These are phyloP conservation scores for cucumber (Cucumis sativus) DNA, from an alignment of 306 rosid genomes.

Conservation along the genomic window Cucumber_9930_V3 NC_026659.2:24081001-24081500, in stretches of 20 bases:
- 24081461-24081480: too few species aligned
- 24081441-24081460: not conserved
- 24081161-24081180: conserved; percentile 78
- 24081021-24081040: conserved; percentile 70
- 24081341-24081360: conserved; percentile 69
- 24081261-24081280: conserved; percentile 64
- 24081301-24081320: conserved; percentile 62
- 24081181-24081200: conserved; percentile 75
- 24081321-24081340: conserved; percentile 80
- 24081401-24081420: conserved; percentile 72
- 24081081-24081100: conserved; percentile 51
- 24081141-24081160: conserved; percentile 87
- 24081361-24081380: conserved; percentile 55
- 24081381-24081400: conserved; percentile 44
- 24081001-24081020: conserved; percentile 61
- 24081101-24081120: conserved; percentile 60
- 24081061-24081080: conserved; percentile 76
- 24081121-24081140: conserved; percentile 69
- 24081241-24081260: conserved; percentile 57
- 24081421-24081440: not conserved
- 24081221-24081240: conserved; percentile 71
- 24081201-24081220: conserved; percentile 84
- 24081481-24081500: too few species aligned
- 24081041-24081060: conserved; percentile 68
- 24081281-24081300: conserved; percentile 59